Evolutionary conservation across 140 eudicot genomes (phyloP).

Genomic region (Stevia rebaudiana): DNA sequence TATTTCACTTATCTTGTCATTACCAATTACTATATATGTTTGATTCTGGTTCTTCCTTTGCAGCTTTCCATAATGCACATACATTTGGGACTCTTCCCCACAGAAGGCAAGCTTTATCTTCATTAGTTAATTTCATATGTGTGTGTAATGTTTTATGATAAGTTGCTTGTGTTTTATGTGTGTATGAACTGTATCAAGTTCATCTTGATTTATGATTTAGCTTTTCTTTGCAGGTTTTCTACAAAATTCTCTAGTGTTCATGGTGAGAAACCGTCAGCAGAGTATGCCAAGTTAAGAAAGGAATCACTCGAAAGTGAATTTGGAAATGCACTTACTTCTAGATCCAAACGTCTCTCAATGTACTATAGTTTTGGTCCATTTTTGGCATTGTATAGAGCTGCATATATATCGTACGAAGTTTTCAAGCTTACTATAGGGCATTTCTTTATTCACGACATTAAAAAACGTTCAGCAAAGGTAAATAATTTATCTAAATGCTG

Average conservation of each 20-base stretch:
- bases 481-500: not conserved
- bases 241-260: slow-evolving; percentile 77
- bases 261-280: slow-evolving; percentile 87
- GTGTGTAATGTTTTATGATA: not conserved
- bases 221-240: slow-evolving; percentile 55
- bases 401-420: slow-evolving; percentile 70
- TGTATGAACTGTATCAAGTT: not conserved
- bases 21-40: not conserved
- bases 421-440: slow-evolving; percentile 74
- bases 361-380: slow-evolving; percentile 84
- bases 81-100: slow-evolving; percentile 20
- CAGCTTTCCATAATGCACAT: slow-evolving; percentile 27
- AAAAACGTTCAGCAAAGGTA: slow-evolving; percentile 70
- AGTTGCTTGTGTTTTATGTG: not conserved
- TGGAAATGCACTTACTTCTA: slow-evolving; percentile 61
- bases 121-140: not conserved
- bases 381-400: slow-evolving; percentile 89
- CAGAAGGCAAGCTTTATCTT: slow-evolving; percentile 25
- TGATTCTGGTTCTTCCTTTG: not conserved
- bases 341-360: slow-evolving; percentile 61
- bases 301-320: slow-evolving; percentile 87
- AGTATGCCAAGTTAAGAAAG: slow-evolving; percentile 83
- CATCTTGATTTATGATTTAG: not conserved
- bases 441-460: slow-evolving; percentile 66
- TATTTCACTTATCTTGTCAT: no score